Base-by-base conservation (phyloP, 768 basidiomycete species). In the Astraeus odoratus region DNA sequence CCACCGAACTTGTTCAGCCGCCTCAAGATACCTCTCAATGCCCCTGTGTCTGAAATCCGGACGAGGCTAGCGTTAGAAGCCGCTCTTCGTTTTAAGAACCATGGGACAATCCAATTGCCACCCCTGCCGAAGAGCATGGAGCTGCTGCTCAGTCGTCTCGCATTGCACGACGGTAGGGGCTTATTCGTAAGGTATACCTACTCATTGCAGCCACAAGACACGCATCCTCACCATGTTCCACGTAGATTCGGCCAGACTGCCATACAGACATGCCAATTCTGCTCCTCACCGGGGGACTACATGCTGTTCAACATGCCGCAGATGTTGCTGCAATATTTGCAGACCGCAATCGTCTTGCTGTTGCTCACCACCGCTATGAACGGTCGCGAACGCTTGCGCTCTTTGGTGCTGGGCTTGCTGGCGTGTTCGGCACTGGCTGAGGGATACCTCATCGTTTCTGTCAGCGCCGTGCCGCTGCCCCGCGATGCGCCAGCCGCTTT, bases 181-280 rank as follows among this genome's bases (percentile, higher is more conserved):
- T 56, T 74, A 36, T 88, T 85, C 54, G 69, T 77, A 52, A 71
- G 80, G 82, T 82, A 39, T 13, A 73, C 23, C 5, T 3, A n/a
- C n/a, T 12, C 22, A 24, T 15, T 25, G 12, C 15, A 39, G 19
- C 16, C 5, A n/a, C 13, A 39, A 9, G 13, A 10, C 37, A 12
- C 5, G 10, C 12, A 2, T 34, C 52, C 55, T 51, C 50, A 16
- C 20, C 33, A 6, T 3, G n/a, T 26, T 5, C 27, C 7, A 37
- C 26, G 20, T 44, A 85, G 86, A 46, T 83, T 86, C 48, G 86
- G 86, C 19, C 86, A 88, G 60, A 60, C 71, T 22, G 75, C 77
- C 4, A 61, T 88, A 13, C 67, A 78, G 36, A 72, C 70, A 7
- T 88, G 86, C 62, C 70, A 70, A n/a, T 77, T 81, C 57, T 88